Percentiles rank a stretch among this genome's conserved stretches.
These are phyloP conservation scores for Paraleonurus japonicus DNA, from an alignment of 257 asterid species.

Conservation along the genomic window DNA sequence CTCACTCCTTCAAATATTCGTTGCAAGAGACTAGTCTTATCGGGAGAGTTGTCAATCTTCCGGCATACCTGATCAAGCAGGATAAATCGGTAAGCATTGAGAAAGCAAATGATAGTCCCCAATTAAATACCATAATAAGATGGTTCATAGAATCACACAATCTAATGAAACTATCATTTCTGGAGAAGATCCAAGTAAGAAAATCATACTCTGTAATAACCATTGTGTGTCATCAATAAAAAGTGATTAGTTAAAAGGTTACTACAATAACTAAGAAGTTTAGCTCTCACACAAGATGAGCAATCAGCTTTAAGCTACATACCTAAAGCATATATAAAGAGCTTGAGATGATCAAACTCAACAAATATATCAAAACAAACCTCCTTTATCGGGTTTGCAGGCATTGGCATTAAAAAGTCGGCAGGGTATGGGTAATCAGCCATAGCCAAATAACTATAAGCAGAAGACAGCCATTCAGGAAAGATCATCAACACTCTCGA, in stretches of 20 bases:
- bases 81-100: constrained; percentile 20
- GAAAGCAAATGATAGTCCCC: neutral
- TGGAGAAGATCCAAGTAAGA: neutral
- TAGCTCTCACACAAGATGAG: neutral
- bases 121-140: neutral
- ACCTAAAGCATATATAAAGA: neutral
- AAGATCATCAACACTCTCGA: constrained; percentile 65
- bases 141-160: neutral
- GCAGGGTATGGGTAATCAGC: constrained; percentile 85
- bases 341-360: constrained; percentile 7
- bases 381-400: constrained; percentile 89
- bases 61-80: constrained; percentile 60
- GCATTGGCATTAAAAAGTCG: constrained; percentile 91
- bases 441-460: constrained; percentile 94
- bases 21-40: constrained; percentile 56
- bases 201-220: neutral
- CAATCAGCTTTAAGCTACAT: neutral
- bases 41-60: constrained; percentile 64
- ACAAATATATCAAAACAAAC: constrained; percentile 33
- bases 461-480: constrained; percentile 68
- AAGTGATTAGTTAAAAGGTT: neutral
- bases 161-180: neutral
- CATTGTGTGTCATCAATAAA: neutral
- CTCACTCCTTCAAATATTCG: constrained; percentile 73
- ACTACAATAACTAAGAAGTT: neutral